Evolutionary conservation across 305 asterid genomes (phyloP).

Genomic region (Fraxinus ornus): DNA sequence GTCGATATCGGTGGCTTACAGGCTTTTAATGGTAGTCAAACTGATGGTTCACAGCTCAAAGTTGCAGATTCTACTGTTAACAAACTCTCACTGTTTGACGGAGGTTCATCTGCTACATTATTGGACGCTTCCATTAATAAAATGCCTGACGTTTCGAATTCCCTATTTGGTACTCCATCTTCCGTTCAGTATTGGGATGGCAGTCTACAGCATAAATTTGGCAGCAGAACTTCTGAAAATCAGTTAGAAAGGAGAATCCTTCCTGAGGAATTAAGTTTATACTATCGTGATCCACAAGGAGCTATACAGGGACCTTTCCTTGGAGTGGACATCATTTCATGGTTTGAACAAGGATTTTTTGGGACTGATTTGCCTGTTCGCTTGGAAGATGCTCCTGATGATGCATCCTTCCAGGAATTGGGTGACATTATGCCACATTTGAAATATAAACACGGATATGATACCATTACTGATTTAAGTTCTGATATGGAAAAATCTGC

Average conservation of each 20-base stretch:
- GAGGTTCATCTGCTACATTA: constrained; percentile 25
- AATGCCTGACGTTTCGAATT: constrained; percentile 45
- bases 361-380: constrained; percentile 93
- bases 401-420: constrained; percentile 64
- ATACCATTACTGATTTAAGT: constrained; percentile 34
- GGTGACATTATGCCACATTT: constrained; percentile 93
- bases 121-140: constrained; percentile 36
- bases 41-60: constrained; percentile 38
- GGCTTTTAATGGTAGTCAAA: constrained; percentile 35
- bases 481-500: constrained; percentile 45
- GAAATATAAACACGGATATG: constrained; percentile 48
- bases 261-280: constrained; percentile 86
- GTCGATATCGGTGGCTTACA: constrained; percentile 29
- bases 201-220: constrained; percentile 37
- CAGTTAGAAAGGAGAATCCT: constrained; percentile 51
- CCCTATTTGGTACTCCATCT: constrained; percentile 36
- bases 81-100: constrained; percentile 41
- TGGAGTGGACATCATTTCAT: constrained; percentile 88
- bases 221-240: constrained; percentile 37
- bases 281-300: constrained; percentile 92
- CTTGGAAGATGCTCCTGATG: constrained; percentile 82
- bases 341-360: constrained; percentile 98
- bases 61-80: constrained; percentile 37
- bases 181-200: constrained; percentile 57
- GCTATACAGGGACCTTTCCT: constrained; percentile 98